Conservation (phyloP, 768 basidiomycete genomes). For the Chiua virens region DNA sequence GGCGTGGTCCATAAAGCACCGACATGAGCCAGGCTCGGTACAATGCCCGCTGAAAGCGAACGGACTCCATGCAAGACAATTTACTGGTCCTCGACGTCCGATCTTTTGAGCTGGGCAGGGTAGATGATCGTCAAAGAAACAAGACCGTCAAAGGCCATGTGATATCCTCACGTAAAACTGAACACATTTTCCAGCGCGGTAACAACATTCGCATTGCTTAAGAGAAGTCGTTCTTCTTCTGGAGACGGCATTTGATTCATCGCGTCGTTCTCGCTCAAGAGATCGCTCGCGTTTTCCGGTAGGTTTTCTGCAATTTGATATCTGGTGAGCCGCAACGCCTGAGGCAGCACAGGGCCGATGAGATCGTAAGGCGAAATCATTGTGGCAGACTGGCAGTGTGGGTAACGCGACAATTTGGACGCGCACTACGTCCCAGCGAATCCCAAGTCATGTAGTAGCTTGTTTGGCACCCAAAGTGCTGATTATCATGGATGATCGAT, state of each 20-base stretch:
- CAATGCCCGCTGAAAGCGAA: conserved; percentile 11
- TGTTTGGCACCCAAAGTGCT: too few species aligned
- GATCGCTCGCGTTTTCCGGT: too few species aligned
- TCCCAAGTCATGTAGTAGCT: too few species aligned
- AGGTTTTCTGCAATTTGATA: background rate
- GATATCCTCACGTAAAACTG: conserved; percentile 12
- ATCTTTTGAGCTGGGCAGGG: conserved; percentile 6
- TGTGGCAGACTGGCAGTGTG: too few species aligned
- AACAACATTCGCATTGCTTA: conserved; percentile 7
- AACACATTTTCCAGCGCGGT: conserved; percentile 17
- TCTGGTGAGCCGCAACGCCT: conserved; percentile 1
- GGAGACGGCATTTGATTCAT: conserved; percentile 11
- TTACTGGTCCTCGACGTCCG: conserved; percentile 5
- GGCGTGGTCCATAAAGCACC: conserved; percentile 3
- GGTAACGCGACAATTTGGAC: too few species aligned
- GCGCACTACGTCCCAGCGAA: too few species aligned
- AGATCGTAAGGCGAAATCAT: too few species aligned
- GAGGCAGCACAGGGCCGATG: background rate
- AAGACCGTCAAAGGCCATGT: too few species aligned
- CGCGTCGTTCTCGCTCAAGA: conserved; percentile 8
- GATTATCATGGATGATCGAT: too few species aligned
- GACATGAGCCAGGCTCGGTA: conserved; percentile 13
- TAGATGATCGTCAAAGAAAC: conserved; percentile 1
- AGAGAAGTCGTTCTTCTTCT: conserved; percentile 15
- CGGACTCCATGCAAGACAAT: conserved; percentile 13